A percentile compares a stretch with the other conserved stretches of the same genome.
Evolutionary conservation across 2,329 filamentous ascomycete genomes (phyloP).

Genomic region (Ophidiomyces ophidiicola): DNA sequence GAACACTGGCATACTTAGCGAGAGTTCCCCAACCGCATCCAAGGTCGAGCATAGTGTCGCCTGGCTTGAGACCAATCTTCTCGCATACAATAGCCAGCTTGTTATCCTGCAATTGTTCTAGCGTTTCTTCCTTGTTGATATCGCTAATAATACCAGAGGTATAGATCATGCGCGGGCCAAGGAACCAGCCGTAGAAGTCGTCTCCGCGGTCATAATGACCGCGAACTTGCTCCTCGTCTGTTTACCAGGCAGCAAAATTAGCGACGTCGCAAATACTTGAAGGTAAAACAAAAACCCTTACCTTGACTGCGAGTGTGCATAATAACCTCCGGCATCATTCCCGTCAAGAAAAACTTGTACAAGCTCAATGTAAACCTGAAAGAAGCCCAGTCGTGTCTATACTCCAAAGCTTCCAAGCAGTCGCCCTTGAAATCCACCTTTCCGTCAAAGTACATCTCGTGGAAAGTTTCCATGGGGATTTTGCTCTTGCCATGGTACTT

Average conservation of each 20-base stretch:
- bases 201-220: constrained; percentile 97
- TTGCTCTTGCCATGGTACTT: constrained; percentile 40
- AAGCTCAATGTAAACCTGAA: constrained; percentile 79
- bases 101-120: constrained; percentile 96
- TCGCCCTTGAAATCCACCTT: constrained; percentile 95
- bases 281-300: constrained; percentile 27
- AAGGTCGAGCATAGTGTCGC: constrained; percentile 79
- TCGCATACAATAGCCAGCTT: constrained; percentile 91
- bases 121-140: constrained; percentile 70
- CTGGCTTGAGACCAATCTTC: constrained; percentile 75
- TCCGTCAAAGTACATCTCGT: constrained; percentile 95
- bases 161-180: constrained; percentile 97
- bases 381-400: constrained; percentile 92
- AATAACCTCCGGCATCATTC: constrained; percentile 79
- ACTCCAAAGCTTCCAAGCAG: constrained; percentile 76
- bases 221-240: constrained; percentile 93
- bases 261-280: not conserved
- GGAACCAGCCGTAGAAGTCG: constrained; percentile 97
- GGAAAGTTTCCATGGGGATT: constrained; percentile 62
- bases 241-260: not conserved
- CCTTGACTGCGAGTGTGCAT: constrained; percentile 85
- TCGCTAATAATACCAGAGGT: constrained; percentile 90
- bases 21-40: constrained; percentile 98
- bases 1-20: constrained; percentile 78
- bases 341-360: constrained; percentile 77